A percentile compares a stretch with the other conserved stretches of the same genome.
Evolutionary conservation across 768 basidiomycete species (phyloP).

Genomic region (Calocybe gangraenosa): DNA sequence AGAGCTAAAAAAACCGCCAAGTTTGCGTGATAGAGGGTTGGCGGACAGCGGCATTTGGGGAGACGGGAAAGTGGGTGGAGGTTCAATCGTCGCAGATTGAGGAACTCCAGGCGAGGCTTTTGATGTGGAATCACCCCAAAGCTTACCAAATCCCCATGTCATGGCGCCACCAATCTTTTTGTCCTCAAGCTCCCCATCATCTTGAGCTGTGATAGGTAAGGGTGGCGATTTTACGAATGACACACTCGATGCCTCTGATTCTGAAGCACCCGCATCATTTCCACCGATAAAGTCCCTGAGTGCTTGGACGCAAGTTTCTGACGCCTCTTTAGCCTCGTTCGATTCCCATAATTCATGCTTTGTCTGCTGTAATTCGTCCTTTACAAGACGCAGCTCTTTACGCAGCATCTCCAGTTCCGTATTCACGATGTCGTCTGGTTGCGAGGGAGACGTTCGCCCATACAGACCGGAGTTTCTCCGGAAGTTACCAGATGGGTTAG

Average conservation of each 20-base stretch:
- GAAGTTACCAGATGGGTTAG: conserved; percentile 22
- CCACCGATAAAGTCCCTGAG: conserved; percentile 81
- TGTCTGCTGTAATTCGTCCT: conserved; percentile 57
- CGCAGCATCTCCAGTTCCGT: conserved; percentile 55
- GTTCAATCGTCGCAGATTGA: conserved; percentile 24
- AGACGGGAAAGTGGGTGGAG: conserved; percentile 21
- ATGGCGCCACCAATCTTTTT: conserved; percentile 24
- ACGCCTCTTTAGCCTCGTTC: conserved; percentile 82
- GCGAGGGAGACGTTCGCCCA: conserved; percentile 45
- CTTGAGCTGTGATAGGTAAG: conserved; percentile 35
- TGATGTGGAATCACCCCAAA: conserved; percentile 50
- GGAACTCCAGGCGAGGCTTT: conserved; percentile 18
- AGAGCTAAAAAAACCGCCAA: conserved; percentile 68
- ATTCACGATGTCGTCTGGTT: conserved; percentile 24
- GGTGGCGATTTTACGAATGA: conserved; percentile 35
- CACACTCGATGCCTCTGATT: conserved; percentile 13
- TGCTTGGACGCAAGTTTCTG: conserved; percentile 78
- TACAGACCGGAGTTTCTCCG: conserved; percentile 51
- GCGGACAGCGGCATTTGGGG: conserved; percentile 27
- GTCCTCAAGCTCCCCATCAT: conserved; percentile 29
- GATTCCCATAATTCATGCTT: conserved; percentile 70
- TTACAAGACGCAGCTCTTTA: conserved; percentile 52
- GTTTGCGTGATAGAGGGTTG: conserved; percentile 55
- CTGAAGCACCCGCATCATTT: conserved; percentile 52
- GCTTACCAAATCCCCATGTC: conserved; percentile 63